Evolutionary conservation across 805 yeast species (phyloP), one percentile per base, ranked within the genome.

Genomic region (Metschnikowia koreensis): DNA sequence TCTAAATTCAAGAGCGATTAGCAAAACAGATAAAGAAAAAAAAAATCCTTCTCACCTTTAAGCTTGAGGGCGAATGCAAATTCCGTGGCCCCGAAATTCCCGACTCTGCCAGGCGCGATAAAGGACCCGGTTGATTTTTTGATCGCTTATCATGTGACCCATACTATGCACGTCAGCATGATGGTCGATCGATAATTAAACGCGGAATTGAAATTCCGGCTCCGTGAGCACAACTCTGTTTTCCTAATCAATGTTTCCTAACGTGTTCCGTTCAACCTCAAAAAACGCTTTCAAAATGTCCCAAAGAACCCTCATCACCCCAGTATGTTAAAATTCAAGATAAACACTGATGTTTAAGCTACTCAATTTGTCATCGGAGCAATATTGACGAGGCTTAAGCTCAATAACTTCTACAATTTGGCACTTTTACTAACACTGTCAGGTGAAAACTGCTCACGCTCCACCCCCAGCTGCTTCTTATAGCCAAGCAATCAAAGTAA

Each of bases 381-480:
- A 22, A 22, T 22, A 4, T 22, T 22, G 22, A 22, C 4, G 4
- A 22, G 22, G 22, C 22, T 22, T 2, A 4, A 4, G 22, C 22
- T 4, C 22, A 22, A 22, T 22, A 22, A 22, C 22, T 22, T 22
- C 22, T 22, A 22, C 22, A 22, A 22, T 22, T 22, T 22, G 54
- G 37, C 59, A n/a, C 7, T 12, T 53, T 53, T 63, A 47, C 53
- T 51, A 49, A 49, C 51, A 34, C 8, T 12, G 31, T 15, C 53
- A 74, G 80, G 84, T 89, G 53, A 77, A 80, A 62, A 83, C 96
- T 47, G 76, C 82, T 57, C 76, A 76, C 60, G 97, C 98, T 37
- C 98, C 99, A 60, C 91, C 96, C 53, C 97, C 98, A 55, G 97
- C 97, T 39, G 98, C 97, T 38, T 83, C 97, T 12, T 93, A 93